A percentile compares a stretch with the other conserved stretches of the same genome.
Conservation (phyloP, 1,284 basidiomycete genomes). For the Hymenochaete sp. region DNA sequence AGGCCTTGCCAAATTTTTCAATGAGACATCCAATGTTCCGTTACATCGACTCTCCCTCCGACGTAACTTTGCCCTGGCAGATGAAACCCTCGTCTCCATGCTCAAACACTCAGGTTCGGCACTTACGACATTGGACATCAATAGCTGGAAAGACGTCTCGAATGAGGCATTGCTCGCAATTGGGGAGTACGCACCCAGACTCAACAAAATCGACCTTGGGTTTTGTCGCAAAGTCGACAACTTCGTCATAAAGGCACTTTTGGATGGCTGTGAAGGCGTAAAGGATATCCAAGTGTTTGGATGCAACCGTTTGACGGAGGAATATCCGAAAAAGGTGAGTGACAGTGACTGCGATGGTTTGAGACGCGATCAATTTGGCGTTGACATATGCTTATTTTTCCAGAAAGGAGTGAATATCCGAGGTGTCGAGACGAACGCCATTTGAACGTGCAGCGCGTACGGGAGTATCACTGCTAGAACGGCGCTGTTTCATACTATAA, state of each 20-base stretch:
- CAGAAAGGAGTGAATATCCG: constrained; percentile 18
- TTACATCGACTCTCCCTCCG: constrained; percentile 50
- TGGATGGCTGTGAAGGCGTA: constrained; percentile 39
- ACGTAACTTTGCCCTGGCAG: constrained; percentile 52
- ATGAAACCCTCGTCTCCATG: constrained; percentile 53
- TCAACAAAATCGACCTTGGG: constrained; percentile 71
- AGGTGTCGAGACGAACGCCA: constrained; percentile 17
- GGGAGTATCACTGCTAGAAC: no score
- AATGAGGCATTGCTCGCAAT: constrained; percentile 50
- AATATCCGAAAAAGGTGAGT: constrained; percentile 44
- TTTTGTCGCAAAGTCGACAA: constrained; percentile 86
- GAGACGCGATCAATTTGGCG: not conserved
- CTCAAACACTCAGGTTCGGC: constrained; percentile 60
- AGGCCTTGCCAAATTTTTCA: constrained; percentile 65
- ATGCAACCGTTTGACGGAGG: constrained; percentile 43
- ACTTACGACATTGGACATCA: constrained; percentile 65
- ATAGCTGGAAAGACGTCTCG: constrained; percentile 63
- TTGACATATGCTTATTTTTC: not conserved
- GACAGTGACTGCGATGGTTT: not conserved
- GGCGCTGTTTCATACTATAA: no score
- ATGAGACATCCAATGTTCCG: constrained; percentile 34
- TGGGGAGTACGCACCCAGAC: constrained; percentile 34
- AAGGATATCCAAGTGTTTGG: constrained; percentile 24
- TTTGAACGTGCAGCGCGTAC: no score
- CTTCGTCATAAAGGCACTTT: constrained; percentile 65